Base-by-base conservation (phyloP, 2,329 filamentous ascomycete species). In the Alternaria arborescens region DNA sequence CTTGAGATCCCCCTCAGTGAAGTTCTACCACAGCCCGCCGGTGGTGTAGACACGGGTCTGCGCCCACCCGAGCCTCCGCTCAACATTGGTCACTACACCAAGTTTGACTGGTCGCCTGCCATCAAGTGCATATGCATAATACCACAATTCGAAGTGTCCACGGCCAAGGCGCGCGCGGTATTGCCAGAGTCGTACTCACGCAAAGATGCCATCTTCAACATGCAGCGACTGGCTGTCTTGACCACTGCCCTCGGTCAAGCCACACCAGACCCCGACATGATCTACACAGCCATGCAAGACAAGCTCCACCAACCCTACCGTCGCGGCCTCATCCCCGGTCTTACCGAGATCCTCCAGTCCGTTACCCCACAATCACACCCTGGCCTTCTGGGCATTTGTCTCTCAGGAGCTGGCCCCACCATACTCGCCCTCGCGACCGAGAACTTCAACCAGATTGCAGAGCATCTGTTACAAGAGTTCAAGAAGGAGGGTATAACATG, bases 101-200 rank as follows among this genome's bases (percentile, higher is more conserved):
- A 94, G 79, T 98, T 97, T 80, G 88, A 89, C 42, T 98, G 94
- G 94, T 91, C 93, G 59, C 88, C 89, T 66, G 92, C 97, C 79
- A 97, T 99, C 84, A 98, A 97, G 84, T 94, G 94, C 64, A 90
- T 99, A 67, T 93, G 94, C 68, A 94, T 99, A 71, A 97, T 99
- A 63, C 95, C 95, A 8, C 88, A 97, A 71, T 99, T 98, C 75
- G 92, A 97, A 78, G 94, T 98, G 30, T 88, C 93, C n/a, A 99
- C 95, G 1, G 93, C 94, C 61, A 91, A 93, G 75, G 94, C 95
- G 5, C 88, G 95, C 73, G 88, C 89, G 59, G 94, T 97, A 20
- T 83, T 99, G 34, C 95, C 95, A 3, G 86, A 87, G 44, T 83
- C 86, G 58, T 99, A 98, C 77, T 86, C 89, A 18, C 87, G 93